Evolutionary conservation across 2,329 filamentous ascomycete species (phyloP), one percentile per base, ranked within the genome.

Genomic region (Huntiella abstrusa): DNA sequence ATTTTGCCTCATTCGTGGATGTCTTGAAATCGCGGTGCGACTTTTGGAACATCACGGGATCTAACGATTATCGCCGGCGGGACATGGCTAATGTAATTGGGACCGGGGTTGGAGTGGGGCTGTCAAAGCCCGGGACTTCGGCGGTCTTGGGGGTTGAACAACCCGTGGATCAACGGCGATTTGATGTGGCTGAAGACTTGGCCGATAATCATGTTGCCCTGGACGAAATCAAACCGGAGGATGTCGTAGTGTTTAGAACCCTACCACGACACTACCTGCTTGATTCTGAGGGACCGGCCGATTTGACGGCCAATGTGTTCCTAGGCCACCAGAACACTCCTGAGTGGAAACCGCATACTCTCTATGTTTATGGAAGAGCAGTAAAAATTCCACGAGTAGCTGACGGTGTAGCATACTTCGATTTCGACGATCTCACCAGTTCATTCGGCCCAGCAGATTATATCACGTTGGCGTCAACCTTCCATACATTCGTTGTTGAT

Each of bases 41-140:
- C 54, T 77, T 87, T 43, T 87, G 81, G 80, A 79, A 87, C 57
- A 86, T 88, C 72, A 80, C 84, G 53, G 77, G 81, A 1, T 70
- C 71, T 2, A 73, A 66, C 47, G 83, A 91, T 33, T 51, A 51
- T 19, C 33, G 40, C 49, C 32, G 34, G 36, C 13, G 49, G 4
- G 46, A 45, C 19, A 28, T 43, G 19, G 11, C 37, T 6, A 41
- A 43, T 8, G 2, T 28, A 28, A 46, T 28, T 2, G 35, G 41
- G 2, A 33, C 35, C 12, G 34, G 37, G 6, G 32, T 17, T 28
- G 8, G 33, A 10, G 44, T 33, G 13, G 17, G 11, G 33, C 22
- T n/a, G 40, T 32, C 6, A 17, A 33, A 15, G 19, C 11, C 32
- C 22, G 22, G 22, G 22, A 19, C 16, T 17, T 32, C 7, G 6